Conservation (phyloP, 78 protist genomes). For the Goniomonas avonlea region DNA sequence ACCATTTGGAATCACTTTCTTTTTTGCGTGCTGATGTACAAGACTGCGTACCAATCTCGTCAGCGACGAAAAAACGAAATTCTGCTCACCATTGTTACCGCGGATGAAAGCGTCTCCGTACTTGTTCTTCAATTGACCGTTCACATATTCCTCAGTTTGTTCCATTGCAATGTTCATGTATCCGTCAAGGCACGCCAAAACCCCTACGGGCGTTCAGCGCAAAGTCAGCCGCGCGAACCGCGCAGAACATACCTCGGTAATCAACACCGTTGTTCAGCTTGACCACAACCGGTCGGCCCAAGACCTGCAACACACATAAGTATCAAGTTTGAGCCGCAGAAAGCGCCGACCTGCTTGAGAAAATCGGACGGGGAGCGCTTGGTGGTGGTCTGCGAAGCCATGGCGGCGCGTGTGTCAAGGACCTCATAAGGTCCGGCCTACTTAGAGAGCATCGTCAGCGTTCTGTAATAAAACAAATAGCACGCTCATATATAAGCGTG, state of each 20-base stretch:
- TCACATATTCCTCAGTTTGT: slow-evolving; percentile 85
- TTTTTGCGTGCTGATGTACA: too few relatives aligned
- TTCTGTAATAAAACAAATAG: too few relatives aligned
- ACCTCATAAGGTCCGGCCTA: too few relatives aligned
- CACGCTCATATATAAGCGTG: too few relatives aligned
- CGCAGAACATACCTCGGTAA: slow-evolving; percentile 65
- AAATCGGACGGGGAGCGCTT: slow-evolving; percentile 1
- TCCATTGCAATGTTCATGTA: slow-evolving; percentile 92
- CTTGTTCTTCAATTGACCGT: slow-evolving; percentile 69
- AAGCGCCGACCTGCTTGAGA: slow-evolving; percentile 1
- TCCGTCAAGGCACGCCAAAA: slow-evolving; percentile 85
- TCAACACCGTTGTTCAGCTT: slow-evolving; percentile 89
- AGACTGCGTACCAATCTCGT: too few relatives aligned
- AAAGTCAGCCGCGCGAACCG: neutral
- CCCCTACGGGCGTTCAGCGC: slow-evolving; percentile 33
- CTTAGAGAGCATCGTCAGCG: too few relatives aligned
- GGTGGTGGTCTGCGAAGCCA: too few relatives aligned
- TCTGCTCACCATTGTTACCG: slow-evolving; percentile 91
- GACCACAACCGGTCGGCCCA: slow-evolving; percentile 88
- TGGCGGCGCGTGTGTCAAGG: too few relatives aligned
- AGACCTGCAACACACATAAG: slow-evolving; percentile 17
- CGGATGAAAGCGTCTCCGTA: slow-evolving; percentile 88
- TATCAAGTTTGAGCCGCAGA: neutral
- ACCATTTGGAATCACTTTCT: too few relatives aligned
- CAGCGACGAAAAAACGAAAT: too few relatives aligned